Percentiles rank a stretch among this genome's conserved stretches.
These are phyloP conservation scores for Cylindrotheca closterium DNA, from an alignment of 108 stramenopile species.

Conservation along the genomic window DNA sequence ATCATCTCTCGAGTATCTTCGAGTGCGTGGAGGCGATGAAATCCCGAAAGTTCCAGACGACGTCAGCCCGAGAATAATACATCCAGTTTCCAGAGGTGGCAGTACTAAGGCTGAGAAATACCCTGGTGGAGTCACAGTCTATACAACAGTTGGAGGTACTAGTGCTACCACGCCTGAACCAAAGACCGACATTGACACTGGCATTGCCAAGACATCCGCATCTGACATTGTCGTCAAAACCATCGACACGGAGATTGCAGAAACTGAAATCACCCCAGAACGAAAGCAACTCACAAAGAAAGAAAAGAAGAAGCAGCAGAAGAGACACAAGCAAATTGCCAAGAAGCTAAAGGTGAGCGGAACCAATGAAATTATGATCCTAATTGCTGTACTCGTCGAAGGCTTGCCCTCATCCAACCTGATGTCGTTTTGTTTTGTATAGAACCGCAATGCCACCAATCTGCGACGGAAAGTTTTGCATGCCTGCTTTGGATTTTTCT, in stretches of 20 bases:
- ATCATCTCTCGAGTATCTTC: not conserved
- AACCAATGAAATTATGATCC: not conserved
- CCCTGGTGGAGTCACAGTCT: not conserved
- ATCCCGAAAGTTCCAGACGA: not conserved
- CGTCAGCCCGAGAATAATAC: not conserved
- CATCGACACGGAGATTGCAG: not conserved
- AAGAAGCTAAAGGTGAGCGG: constrained; percentile 29
- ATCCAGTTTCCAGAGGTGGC: not conserved
- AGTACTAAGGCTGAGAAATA: not conserved
- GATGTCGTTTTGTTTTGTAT: constrained; percentile 6
- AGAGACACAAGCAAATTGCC: constrained; percentile 30
- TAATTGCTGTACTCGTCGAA: not conserved
- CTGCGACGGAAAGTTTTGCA: constrained; percentile 76
- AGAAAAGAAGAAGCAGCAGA: constrained; percentile 6
- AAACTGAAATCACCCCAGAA: not conserved
- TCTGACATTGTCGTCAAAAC: too few species aligned
- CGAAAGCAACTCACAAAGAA: not conserved
- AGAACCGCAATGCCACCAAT: constrained; percentile 76
- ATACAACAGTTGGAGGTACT: too few species aligned
- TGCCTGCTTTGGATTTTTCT: constrained; percentile 70
- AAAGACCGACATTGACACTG: not conserved
- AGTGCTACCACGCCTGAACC: not conserved
- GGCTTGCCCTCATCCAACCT: not conserved
- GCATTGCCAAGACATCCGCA: too few species aligned
- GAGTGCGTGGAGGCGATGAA: not conserved